Percentiles rank a stretch among this genome's conserved stretches.
These are phyloP conservation scores for Coemansia sp. DNA, from an alignment of 192 early-diverging fungal species.

Conservation along the genomic window DNA sequence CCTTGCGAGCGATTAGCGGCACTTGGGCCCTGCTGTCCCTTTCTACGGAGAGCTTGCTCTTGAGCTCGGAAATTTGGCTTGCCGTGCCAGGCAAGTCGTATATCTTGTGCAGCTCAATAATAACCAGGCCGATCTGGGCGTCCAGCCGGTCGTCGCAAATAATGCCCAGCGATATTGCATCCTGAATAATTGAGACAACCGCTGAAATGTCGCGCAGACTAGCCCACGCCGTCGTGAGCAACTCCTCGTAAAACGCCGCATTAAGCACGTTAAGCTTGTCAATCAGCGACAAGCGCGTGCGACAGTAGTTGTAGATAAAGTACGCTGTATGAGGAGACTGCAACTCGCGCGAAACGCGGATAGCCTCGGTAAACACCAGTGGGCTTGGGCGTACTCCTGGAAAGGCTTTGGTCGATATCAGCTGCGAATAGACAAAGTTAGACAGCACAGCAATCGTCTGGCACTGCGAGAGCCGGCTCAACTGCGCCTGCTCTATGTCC, in stretches of 20 bases:
- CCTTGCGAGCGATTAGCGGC: not conserved
- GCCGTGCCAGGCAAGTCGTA: slow-evolving; percentile 26
- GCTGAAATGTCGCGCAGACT: slow-evolving; percentile 29
- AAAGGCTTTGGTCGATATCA: slow-evolving; percentile 7
- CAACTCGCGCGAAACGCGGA: slow-evolving; percentile 32
- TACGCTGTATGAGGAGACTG: slow-evolving; percentile 22
- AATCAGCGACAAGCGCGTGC: slow-evolving; percentile 14
- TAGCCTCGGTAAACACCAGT: slow-evolving; percentile 26
- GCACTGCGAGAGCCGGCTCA: slow-evolving; percentile 28
- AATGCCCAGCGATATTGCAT: slow-evolving; percentile 30
- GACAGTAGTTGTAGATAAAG: slow-evolving; percentile 37
- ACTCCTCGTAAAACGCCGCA: slow-evolving; percentile 31
- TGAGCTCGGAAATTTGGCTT: slow-evolving; percentile 7
- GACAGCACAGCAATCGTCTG: slow-evolving; percentile 22
- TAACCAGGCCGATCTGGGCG: slow-evolving; percentile 30
- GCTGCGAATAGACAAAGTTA: slow-evolving; percentile 20
- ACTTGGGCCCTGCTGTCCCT: not conserved
- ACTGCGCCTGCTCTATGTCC: slow-evolving; percentile 29
- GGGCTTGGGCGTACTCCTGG: slow-evolving; percentile 22
- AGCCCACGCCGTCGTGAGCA: slow-evolving; percentile 29
- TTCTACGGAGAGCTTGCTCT: slow-evolving; percentile 9
- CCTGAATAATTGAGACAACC: slow-evolving; percentile 24
- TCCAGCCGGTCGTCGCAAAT: slow-evolving; percentile 10
- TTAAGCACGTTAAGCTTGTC: slow-evolving; percentile 35
- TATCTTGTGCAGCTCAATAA: slow-evolving; percentile 24